A percentile compares a stretch with the other conserved stretches of the same genome.
phyloP scores from a whole-genome alignment of 2,329 filamentous ascomycete species.

The Aspergillus felis region DNA sequence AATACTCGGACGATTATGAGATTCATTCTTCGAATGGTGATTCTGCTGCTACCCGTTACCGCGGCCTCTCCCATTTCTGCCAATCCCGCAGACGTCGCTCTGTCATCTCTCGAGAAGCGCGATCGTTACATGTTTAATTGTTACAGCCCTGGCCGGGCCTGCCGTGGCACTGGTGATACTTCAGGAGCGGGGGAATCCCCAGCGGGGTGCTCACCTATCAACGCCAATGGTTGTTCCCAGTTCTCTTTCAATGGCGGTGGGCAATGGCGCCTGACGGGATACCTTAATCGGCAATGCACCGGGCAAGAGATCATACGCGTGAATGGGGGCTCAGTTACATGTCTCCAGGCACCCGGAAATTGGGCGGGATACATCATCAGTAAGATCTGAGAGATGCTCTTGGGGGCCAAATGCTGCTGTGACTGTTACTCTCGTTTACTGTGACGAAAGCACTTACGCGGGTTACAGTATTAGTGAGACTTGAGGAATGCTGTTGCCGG shows the following conservation, averaged over 20 bases:
- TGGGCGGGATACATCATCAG: not conserved
- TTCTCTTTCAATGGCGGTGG: not conserved
- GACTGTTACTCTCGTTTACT: not conserved
- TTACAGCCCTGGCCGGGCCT: not conserved
- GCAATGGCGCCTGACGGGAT: not conserved
- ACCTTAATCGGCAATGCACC: not conserved
- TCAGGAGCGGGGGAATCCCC: not conserved
- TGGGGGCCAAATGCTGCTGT: not conserved
- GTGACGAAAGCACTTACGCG: not conserved
- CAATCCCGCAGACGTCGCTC: not conserved
- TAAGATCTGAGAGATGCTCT: not conserved
- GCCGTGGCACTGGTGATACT: not conserved
- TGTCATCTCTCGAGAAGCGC: not conserved
- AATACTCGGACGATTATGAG: no score
- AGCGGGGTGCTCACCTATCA: no score
- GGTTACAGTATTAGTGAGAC: not conserved
- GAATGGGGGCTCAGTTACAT: not conserved
- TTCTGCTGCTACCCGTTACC: no score
- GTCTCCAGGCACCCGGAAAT: not conserved
- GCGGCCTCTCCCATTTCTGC: no score
- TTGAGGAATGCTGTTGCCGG: not conserved
- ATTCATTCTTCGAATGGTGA: no score
- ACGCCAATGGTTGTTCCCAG: not conserved
- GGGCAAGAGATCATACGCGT: not conserved
- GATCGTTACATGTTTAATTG: not conserved